Base-by-base conservation (phyloP, 208 protist species). In the Leishmania aethiopica region DNA sequence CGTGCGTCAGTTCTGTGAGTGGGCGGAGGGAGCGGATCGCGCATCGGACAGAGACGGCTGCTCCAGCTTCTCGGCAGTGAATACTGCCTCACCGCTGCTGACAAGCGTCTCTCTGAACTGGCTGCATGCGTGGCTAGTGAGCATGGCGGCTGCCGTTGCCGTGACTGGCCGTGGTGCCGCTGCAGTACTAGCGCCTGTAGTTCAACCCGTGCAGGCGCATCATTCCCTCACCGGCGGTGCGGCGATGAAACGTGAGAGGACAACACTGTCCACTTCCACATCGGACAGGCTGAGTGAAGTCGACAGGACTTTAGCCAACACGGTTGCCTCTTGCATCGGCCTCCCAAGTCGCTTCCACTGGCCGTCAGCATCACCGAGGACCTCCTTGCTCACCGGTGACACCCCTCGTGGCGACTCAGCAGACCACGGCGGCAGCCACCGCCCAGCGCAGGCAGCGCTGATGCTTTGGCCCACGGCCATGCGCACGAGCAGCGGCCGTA, bases 301-400 rank as follows among this genome's bases (percentile, higher is more conserved):
- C 71, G 91, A 94, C 77, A 80, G 78, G 80, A n/a, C 45, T 3
- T 37, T 87, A 19, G 64, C 79, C 5, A 89, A 94, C 71, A 37
- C 40, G 19, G 80, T 89, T 7, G 91, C 88, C 3, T 32, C 47
- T 8, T 80, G 83, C 8, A 74, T 92, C 32, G 75, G 80, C 2
- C 85, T 94, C 4, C 88, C 89, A 2, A 40, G 47, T 7, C 91
- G 91, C 40, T 92, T 94, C 57, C 79, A 77, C 3, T 94, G 91
- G 87, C 79, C 70, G 0, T 40, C 6, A 15, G 1, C 74, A 25
- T 67, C 57, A 28, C 32, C 11, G 32, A 42, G 32, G 25, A 28
- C 47, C 5, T 60, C 70, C 35, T 11, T 69, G n/a, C 47, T 55
- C 57, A 72, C n/a, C 0, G 70, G 37, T n/a, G 42, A 51, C 25